Evolutionary conservation across 257 asterid species (phyloP).

Genomic region (Ajuga chamaepitys): DNA sequence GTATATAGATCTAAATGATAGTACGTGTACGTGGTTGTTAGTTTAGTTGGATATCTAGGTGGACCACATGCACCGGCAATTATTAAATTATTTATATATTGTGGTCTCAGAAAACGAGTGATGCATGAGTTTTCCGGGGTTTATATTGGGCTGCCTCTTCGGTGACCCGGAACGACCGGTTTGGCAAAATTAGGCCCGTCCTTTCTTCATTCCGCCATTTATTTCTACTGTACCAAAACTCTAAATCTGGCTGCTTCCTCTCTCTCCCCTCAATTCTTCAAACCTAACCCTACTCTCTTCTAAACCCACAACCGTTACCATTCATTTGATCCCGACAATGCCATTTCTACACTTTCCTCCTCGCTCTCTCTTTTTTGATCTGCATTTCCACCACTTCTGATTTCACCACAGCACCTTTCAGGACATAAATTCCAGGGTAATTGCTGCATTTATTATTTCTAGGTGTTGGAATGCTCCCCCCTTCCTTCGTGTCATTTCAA

Average conservation of each 20-base stretch:
- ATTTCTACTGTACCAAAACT: constrained; percentile 17
- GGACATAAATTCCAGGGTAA: constrained; percentile 22
- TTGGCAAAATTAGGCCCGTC: constrained; percentile 20
- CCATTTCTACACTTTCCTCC: too few species aligned
- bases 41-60: not conserved
- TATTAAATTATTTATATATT: not conserved
- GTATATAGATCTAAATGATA: not conserved
- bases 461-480: constrained; percentile 37
- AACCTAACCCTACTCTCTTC: constrained; percentile 32
- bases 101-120: too few species aligned
- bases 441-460: constrained; percentile 17
- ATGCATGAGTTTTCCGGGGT: not conserved
- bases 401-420: constrained; percentile 18
- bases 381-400: constrained; percentile 33
- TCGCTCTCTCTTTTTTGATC: constrained; percentile 23
- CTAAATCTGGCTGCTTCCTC: constrained; percentile 16
- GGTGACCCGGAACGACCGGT: constrained; percentile 5
- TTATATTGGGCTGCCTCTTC: constrained; percentile 9
- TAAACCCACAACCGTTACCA: constrained; percentile 24
- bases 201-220: constrained; percentile 21
- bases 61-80: not conserved
- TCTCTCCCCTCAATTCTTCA: constrained; percentile 25
- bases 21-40: not conserved
- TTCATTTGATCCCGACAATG: constrained; percentile 14
- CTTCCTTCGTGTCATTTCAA: not conserved